phyloP scores from a whole-genome alignment of 2,329 filamentous ascomycete genomes.

The Penicillium sp. region DNA sequence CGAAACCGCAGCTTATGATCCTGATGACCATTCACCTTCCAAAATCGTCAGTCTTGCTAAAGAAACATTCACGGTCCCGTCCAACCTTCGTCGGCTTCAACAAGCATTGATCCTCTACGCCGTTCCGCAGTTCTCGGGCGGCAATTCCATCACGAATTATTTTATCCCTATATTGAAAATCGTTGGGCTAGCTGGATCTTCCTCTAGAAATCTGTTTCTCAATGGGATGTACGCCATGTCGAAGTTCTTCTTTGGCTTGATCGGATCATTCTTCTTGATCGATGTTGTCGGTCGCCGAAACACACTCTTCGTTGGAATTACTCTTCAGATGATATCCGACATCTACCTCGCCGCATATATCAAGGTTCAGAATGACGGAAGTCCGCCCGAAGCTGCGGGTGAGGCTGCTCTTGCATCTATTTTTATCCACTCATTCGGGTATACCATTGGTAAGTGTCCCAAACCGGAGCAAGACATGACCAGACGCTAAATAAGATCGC shows the following conservation, averaged over 20 bases:
- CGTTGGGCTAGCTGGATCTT: conserved; percentile 33
- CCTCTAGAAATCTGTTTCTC: conserved; percentile 34
- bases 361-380: conserved; percentile 32
- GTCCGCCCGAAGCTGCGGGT: conserved; percentile 18
- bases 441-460: conserved; percentile 25
- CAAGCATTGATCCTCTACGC: conserved; percentile 39
- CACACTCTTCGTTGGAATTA: conserved; percentile 38
- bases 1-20: not conserved
- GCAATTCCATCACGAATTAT: conserved; percentile 46
- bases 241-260: conserved; percentile 45
- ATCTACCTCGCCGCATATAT: conserved; percentile 45
- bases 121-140: conserved; percentile 47
- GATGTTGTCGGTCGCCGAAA: conserved; percentile 46
- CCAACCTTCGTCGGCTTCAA: conserved; percentile 45
- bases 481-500: no score
- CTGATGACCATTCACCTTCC: not conserved
- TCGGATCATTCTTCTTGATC: conserved; percentile 48
- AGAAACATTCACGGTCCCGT: conserved; percentile 39
- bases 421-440: conserved; percentile 50
- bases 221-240: conserved; percentile 45
- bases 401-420: conserved; percentile 44
- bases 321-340: conserved; percentile 44
- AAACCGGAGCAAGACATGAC: no score
- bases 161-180: conserved; percentile 45
- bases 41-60: conserved; percentile 22